phyloP scores from a whole-genome alignment of 2,329 filamentous ascomycete species.

The Cercospora citrullina region DNA sequence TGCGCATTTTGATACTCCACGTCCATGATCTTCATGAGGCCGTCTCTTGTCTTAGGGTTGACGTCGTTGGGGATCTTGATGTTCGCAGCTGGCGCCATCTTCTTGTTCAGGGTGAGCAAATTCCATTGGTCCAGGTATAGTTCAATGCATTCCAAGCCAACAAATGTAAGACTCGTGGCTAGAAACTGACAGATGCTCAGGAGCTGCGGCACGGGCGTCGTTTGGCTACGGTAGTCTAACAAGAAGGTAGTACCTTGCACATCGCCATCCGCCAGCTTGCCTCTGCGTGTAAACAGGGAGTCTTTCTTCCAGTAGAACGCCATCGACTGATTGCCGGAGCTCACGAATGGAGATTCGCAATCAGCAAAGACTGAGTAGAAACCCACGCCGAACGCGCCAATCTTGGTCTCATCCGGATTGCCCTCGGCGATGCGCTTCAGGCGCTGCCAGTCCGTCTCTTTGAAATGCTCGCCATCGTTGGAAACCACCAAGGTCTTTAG shows the following conservation, averaged over 20 bases:
- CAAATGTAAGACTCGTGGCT: constrained; percentile 92
- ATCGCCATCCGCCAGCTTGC: constrained; percentile 63
- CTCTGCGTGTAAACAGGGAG: constrained; percentile 85
- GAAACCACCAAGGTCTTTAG: constrained; percentile 83
- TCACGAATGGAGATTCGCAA: constrained; percentile 96
- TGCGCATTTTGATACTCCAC: constrained; percentile 85
- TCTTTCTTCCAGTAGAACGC: constrained; percentile 99
- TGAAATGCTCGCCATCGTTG: constrained; percentile 88
- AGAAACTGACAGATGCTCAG: constrained; percentile 88
- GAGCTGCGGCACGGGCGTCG: constrained; percentile 81
- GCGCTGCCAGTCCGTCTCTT: constrained; percentile 85
- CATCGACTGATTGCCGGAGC: constrained; percentile 89
- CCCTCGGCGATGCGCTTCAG: constrained; percentile 98
- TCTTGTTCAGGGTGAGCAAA: constrained; percentile 77
- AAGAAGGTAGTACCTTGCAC: constrained; percentile 78
- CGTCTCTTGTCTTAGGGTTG: constrained; percentile 78
- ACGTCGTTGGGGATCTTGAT: constrained; percentile 76
- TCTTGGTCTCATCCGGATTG: constrained; percentile 98
- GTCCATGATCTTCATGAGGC: constrained; percentile 80
- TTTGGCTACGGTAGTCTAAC: constrained; percentile 86
- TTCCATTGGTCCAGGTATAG: constrained; percentile 87
- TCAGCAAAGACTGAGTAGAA: constrained; percentile 99
- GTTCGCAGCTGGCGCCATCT: constrained; percentile 72
- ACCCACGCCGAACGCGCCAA: constrained; percentile 95
- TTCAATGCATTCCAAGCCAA: constrained; percentile 82